Evolutionary conservation across 768 basidiomycete genomes (phyloP), one percentile per base, ranked within the genome.

Genomic region (Rhizopogon roseolus): DNA sequence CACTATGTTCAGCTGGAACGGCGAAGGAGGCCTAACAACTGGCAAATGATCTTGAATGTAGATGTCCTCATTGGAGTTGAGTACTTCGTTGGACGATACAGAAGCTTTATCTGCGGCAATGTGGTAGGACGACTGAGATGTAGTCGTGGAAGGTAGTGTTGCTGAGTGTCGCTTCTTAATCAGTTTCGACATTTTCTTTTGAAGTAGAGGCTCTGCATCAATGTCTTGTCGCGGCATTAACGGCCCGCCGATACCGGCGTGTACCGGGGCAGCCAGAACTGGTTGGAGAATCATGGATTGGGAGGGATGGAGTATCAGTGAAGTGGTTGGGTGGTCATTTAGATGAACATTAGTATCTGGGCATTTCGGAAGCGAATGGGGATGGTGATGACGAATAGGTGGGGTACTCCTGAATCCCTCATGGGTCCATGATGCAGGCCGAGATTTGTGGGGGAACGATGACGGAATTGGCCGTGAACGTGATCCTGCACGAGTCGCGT

Each of bases 1-100:
- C 56, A 67, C 66, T 39, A 67, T 58, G 41, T 70, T 52, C n/a
- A 67, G 50, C 38, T 19, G 53, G 7, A 67, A 52, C 8, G 68
- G 66, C 2, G 68, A 69, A 11, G 60, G 57, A n/a, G 60, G 13
- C 49, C 54, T 62, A 16, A 68, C 41, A 16, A 54, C 59, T 25
- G 66, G 68, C 10, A 69, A 10, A 7, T 57, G 54, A 10, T 7
- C 44, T 38, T 54, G 59, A 22, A 52, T 36, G 14, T 14, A 9
- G 34, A 22, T 14, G 14, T 48, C 32, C 32, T 22, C 22, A 34
- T 22, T 16, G 14, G 14, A 22, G 32, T 48, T 34, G 19, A 14
- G 19, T 46, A 14, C 45, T 46, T 46, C 32, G 45, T 46, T 36
- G 32, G 19, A 34, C 14, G 11, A 46, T 9, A 32, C 8, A 34